phyloP scores from a whole-genome alignment of 2,329 filamentous ascomycete genomes.

The Botrytis pseudocinerea region DNA sequence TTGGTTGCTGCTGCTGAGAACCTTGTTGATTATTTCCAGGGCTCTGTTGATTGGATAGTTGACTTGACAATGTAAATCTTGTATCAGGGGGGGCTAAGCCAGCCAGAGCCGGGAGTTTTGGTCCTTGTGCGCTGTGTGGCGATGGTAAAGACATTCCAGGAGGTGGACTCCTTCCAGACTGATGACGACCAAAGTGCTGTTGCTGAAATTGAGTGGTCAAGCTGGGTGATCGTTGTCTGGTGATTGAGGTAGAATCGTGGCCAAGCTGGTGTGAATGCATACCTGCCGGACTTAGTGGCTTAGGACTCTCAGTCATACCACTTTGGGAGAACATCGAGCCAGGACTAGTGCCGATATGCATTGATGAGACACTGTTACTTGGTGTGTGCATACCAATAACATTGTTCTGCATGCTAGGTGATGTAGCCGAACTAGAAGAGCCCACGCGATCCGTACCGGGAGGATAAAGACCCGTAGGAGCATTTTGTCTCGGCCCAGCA shows the following conservation, averaged over 20 bases:
- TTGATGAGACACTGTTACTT: slow-evolving; percentile 52
- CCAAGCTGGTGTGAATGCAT: slow-evolving; percentile 52
- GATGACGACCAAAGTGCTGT: slow-evolving; percentile 59
- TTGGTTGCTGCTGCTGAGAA: slow-evolving; percentile 31
- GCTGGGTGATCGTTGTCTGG: slow-evolving; percentile 65
- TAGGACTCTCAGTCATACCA: slow-evolving; percentile 81
- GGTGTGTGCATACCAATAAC: slow-evolving; percentile 47
- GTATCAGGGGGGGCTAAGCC: slow-evolving; percentile 41
- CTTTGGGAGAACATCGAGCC: slow-evolving; percentile 66
- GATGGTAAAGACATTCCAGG: slow-evolving; percentile 39
- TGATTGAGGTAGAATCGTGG: slow-evolving; percentile 54
- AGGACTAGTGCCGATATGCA: slow-evolving; percentile 48
- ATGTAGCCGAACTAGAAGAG: slow-evolving; percentile 53
- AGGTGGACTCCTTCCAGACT: slow-evolving; percentile 55
- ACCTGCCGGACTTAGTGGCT: slow-evolving; percentile 68
- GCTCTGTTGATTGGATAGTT: slow-evolving; percentile 34
- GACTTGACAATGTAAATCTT: slow-evolving; percentile 39
- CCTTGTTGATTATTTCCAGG: slow-evolving; percentile 28
- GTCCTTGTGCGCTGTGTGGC: slow-evolving; percentile 36
- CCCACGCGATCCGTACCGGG: slow-evolving; percentile 57
- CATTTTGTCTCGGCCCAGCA: slow-evolving; percentile 54
- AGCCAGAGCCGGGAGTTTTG: slow-evolving; percentile 40
- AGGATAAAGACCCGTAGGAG: slow-evolving; percentile 57
- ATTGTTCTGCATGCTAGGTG: slow-evolving; percentile 49
- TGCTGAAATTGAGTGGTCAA: slow-evolving; percentile 65